Evolutionary conservation across 768 basidiomycete species (phyloP), one percentile per base, ranked within the genome.

Genomic region (Fistulinella prunicolor): DNA sequence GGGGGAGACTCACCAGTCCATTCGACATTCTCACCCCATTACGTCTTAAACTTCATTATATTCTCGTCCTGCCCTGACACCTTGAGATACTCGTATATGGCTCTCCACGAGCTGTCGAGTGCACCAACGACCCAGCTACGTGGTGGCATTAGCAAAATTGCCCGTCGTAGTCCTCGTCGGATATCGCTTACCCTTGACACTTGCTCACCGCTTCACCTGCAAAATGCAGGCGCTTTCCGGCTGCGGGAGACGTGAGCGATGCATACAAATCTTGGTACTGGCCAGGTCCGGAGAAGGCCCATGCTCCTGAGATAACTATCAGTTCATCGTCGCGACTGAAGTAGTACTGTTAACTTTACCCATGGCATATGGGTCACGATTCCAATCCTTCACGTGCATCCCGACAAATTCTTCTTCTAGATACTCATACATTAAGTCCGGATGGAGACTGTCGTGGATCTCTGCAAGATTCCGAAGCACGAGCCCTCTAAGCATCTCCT

Each of bases 281-380:
- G 4, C 71, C 72, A 8, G 73, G 73, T 5, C 64, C 66, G 38
- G 74, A 75, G 48, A 51, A 55, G 0, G 72, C 68, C 47, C 52
- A 73, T 6, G 69, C 68, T 44, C 74, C 72, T 72, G 41, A 14
- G 29, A 19, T 17, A n/a, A 30, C 0, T 0, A 10, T 46, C 37
- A 35, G 24, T 2, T 0, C 7, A 12, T 38, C 13, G n/a, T n/a
- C n/a, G n/a, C n/a, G n/a, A n/a, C 13, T n/a, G 10, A 10, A 32
- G 20, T 9, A 2, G 20, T 19, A 14, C 6, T 9, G 16, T 14
- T 22, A 14, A 52, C 63, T n/a, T 36, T 41, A 74, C 73, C 73
- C 59, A 71, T 63, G 0, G 69, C 59, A 19, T 56, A 49, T 4
- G 64, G 63, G 30, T 68, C 57, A 21, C 63, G 52, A 30, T 36